Base-by-base conservation (phyloP, 768 basidiomycete genomes). In the Termitomyces sp. region DNA sequence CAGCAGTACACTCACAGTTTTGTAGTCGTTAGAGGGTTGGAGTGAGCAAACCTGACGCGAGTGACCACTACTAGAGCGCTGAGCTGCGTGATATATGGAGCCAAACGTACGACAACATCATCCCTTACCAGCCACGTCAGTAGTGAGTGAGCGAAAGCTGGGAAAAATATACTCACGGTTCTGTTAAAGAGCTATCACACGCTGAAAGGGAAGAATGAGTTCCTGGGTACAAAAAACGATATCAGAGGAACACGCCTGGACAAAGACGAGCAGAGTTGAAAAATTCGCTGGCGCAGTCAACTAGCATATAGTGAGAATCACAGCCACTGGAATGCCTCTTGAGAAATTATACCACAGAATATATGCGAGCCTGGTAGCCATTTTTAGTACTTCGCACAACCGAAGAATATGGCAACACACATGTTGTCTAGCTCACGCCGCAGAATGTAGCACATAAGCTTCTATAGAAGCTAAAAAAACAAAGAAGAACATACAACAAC, bases 21-120 rank as follows among this genome's bases (percentile, higher is more conserved):
- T 94, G 72, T 93, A 94, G 69, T 94, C 91, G 66, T 94, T 94
- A 4, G 90, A 85, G 0, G 91, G 91, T 63, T 89, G 87, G 17
- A 94, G 71, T 2, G 89, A 90, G 72, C 86, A 90, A 27, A 91
- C 84, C 88, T 91, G 60, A 30, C 19, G 40, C 27, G 14, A 43
- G 28, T 23, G 9, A 37, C 19, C 16, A 16, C 28, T 16, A 59
- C 44, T 63, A 53, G 30, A 21, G 56, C 7, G 32, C 41, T 40
- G n/a, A 27, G 21, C 39, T 39, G 19, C 19, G 28, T 23, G 39
- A 27, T 28, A 6, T n/a, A 43, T 14, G 40, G 9, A 49, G 34
- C 21, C 27, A 37, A 28, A 72, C 75, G 72, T 67, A 86, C 83
- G 54, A 86, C 84, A 35, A 86, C 82, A 59, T 86, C 84, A 67